phyloP scores from a whole-genome alignment of 2,329 filamentous ascomycete genomes.

The Ophiostoma himal-ulmi region DNA sequence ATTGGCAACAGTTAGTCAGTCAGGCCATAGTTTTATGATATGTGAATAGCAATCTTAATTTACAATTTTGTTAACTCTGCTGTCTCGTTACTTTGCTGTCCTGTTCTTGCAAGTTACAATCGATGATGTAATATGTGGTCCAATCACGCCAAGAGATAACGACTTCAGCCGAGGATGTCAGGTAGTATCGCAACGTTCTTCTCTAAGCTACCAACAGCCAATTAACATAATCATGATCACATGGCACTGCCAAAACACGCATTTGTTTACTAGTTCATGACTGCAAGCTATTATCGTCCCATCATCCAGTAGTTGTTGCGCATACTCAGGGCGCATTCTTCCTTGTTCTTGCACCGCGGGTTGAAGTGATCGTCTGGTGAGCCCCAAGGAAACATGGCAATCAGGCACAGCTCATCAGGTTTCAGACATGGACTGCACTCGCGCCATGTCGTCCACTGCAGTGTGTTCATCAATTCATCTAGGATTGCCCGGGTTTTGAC shows the following conservation, averaged over 20 bases:
- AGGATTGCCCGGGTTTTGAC: constrained; percentile 19
- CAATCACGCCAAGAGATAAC: neutral
- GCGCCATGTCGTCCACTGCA: constrained; percentile 36
- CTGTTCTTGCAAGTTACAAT: too few relatives aligned
- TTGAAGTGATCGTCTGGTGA: constrained; percentile 28
- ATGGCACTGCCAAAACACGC: neutral
- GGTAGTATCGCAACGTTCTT: neutral
- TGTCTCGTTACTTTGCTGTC: neutral
- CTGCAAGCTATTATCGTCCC: neutral
- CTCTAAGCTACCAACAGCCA: neutral
- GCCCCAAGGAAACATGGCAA: constrained; percentile 39
- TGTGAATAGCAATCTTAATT: neutral
- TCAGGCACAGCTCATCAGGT: constrained; percentile 34
- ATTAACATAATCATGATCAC: neutral
- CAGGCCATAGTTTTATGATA: neutral
- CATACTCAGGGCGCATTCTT: neutral
- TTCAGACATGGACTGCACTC: constrained; percentile 32
- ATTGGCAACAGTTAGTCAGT: neutral
- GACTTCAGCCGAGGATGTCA: neutral
- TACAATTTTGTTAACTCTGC: too few relatives aligned
- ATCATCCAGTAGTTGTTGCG: constrained; percentile 2
- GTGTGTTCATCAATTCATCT: constrained; percentile 28
- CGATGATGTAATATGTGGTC: neutral
- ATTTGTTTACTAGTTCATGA: neutral
- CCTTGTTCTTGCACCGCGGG: constrained; percentile 20